Percentiles rank a stretch among this genome's conserved stretches.
phyloP scores from a whole-genome alignment of 2,329 filamentous ascomycete genomes.

The Colletotrichum liaoningense region DNA sequence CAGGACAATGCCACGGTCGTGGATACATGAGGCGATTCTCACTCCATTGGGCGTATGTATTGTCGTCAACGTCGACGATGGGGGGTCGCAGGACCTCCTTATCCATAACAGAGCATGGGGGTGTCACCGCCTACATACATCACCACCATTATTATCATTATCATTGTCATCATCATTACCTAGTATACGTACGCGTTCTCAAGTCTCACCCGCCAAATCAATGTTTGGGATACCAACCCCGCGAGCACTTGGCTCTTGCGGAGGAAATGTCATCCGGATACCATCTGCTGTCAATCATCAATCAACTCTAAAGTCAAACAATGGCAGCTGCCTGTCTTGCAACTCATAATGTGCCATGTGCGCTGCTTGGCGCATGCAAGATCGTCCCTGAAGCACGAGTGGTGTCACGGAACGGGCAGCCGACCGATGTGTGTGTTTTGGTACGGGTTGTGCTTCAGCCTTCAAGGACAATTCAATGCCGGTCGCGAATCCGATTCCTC shows the following conservation, averaged over 20 bases:
- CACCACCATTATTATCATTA: neutral
- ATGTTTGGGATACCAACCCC: neutral
- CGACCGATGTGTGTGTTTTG: slow-evolving; percentile 26
- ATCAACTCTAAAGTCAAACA: slow-evolving; percentile 13
- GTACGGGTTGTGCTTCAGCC: slow-evolving; percentile 25
- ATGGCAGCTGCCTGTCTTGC: slow-evolving; percentile 15
- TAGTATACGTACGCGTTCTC: neutral
- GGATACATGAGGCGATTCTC: neutral
- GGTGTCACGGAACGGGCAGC: slow-evolving; percentile 34
- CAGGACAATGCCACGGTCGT: neutral
- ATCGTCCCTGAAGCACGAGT: slow-evolving; percentile 35
- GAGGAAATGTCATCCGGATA: slow-evolving; percentile 30
- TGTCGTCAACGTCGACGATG: neutral
- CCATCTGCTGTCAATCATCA: slow-evolving; percentile 4
- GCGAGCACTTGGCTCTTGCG: slow-evolving; percentile 36
- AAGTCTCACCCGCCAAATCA: neutral
- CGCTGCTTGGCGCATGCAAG: slow-evolving; percentile 36
- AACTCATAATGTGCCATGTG: slow-evolving; percentile 31
- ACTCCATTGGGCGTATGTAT: neutral
- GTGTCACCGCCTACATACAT: neutral
- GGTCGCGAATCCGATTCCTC: slow-evolving; percentile 17
- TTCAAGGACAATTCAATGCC: slow-evolving; percentile 20
- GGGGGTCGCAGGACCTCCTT: neutral
- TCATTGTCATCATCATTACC: neutral
- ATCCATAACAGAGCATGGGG: neutral